Evolutionary conservation across 2,329 filamentous ascomycete genomes (phyloP).

Genomic region (Hymenoscyphus occultus): DNA sequence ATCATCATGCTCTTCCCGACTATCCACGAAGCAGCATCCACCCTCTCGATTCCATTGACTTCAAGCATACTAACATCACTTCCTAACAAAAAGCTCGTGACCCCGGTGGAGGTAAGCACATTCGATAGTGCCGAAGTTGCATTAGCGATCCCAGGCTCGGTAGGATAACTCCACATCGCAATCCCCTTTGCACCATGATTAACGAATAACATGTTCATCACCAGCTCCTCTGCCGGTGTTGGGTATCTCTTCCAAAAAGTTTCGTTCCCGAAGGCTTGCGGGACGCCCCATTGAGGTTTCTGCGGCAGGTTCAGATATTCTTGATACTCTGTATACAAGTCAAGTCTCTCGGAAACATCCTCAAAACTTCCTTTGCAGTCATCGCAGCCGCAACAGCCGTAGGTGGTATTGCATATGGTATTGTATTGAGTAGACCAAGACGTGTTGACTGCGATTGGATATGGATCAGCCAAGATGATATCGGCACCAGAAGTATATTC

Average conservation of each 20-base stretch:
- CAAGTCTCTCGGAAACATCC: constrained; percentile 45
- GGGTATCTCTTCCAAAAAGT: constrained; percentile 48
- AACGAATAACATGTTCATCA: constrained; percentile 46
- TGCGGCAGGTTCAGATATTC: constrained; percentile 37
- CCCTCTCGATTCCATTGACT: constrained; percentile 28
- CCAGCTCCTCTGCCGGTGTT: constrained; percentile 44
- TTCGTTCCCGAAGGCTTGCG: constrained; percentile 48
- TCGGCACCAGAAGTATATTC: constrained; percentile 50
- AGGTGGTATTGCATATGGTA: constrained; percentile 49
- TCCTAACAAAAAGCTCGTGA: constrained; percentile 38
- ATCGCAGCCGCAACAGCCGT: constrained; percentile 53
- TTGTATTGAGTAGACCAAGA: constrained; percentile 44
- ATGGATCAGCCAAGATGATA: constrained; percentile 50
- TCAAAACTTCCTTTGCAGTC: constrained; percentile 42
- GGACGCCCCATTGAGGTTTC: constrained; percentile 49
- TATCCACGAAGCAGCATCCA: constrained; percentile 42
- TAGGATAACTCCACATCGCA: constrained; percentile 46
- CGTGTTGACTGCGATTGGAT: constrained; percentile 48
- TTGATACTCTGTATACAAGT: constrained; percentile 41
- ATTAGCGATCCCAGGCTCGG: constrained; percentile 35
- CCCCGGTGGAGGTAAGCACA: constrained; percentile 35
- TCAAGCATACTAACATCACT: constrained; percentile 8
- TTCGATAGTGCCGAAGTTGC: constrained; percentile 40
- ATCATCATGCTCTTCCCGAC: constrained; percentile 35
- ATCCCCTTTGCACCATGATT: constrained; percentile 51